phyloP scores from a whole-genome alignment of 2,329 filamentous ascomycete species.

The Harringtonia aguacate region DNA sequence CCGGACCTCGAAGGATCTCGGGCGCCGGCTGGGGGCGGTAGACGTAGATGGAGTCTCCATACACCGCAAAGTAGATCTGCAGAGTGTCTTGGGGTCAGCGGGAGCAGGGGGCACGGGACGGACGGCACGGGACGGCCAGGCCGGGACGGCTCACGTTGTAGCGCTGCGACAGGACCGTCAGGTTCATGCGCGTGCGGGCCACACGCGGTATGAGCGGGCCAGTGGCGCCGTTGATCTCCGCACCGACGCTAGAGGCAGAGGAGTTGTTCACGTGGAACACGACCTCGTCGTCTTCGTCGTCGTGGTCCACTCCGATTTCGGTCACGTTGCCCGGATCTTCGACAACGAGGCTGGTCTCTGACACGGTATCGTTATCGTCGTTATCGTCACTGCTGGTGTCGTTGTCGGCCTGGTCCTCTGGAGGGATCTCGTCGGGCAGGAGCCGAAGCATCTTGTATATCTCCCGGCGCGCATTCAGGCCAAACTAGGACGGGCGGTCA shows the following conservation, averaged over 20 bases:
- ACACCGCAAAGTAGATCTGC: conserved; percentile 52
- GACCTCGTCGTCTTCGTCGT: no score
- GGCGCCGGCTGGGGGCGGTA: conserved; percentile 37
- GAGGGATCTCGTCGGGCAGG: background rate
- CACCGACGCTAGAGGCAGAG: background rate
- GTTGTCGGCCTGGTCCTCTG: background rate
- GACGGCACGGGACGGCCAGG: no score
- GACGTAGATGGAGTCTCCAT: conserved; percentile 44
- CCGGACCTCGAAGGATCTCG: conserved; percentile 39
- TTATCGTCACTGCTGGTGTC: background rate
- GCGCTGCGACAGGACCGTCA: conserved; percentile 46
- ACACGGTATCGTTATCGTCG: conserved; percentile 1
- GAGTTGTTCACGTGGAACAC: no score
- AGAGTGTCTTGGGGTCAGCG: background rate
- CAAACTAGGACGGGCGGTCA: conserved; percentile 9
- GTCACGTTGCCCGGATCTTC: no score
- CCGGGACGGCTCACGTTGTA: conserved; percentile 34
- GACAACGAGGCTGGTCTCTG: no score
- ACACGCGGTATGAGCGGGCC: conserved; percentile 16
- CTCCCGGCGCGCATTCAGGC: conserved; percentile 1
- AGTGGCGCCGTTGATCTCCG: background rate
- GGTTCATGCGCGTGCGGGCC: conserved; percentile 33
- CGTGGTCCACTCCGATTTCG: no score
- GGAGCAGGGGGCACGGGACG: no score
- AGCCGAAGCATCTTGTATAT: conserved; percentile 8